phyloP scores from a whole-genome alignment of 305 asterid genomes.

The Fraxinus angustifolia region DNA sequence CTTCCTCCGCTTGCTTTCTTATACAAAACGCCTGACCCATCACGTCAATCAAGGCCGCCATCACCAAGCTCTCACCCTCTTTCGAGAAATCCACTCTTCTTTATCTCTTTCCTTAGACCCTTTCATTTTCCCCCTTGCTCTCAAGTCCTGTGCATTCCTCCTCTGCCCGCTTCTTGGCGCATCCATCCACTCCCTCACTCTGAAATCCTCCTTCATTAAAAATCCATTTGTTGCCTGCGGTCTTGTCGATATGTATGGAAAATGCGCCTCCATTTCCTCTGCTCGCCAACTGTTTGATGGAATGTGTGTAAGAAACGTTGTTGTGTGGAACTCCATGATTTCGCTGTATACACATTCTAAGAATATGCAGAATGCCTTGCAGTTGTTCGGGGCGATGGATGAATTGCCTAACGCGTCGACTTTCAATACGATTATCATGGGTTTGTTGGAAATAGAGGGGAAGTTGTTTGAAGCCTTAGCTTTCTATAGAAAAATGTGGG shows the following conservation, averaged over 20 bases:
- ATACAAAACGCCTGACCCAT: slow-evolving; percentile 39
- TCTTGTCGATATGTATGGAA: slow-evolving; percentile 40
- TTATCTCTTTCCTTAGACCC: slow-evolving; percentile 39
- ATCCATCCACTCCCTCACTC: slow-evolving; percentile 30
- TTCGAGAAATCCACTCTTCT: slow-evolving; percentile 35
- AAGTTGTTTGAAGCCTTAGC: slow-evolving; percentile 28
- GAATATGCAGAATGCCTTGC: slow-evolving; percentile 32
- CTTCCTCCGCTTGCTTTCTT: slow-evolving; percentile 35
- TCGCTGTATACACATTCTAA: slow-evolving; percentile 32
- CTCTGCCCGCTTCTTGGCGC: slow-evolving; percentile 29
- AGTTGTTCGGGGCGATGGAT: slow-evolving; percentile 36
- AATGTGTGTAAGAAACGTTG: slow-evolving; percentile 33
- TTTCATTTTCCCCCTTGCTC: slow-evolving; percentile 43
- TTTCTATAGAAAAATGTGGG: slow-evolving; percentile 33
- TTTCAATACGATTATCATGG: slow-evolving; percentile 38
- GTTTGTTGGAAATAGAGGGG: slow-evolving; percentile 29
- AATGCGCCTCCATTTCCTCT: slow-evolving; percentile 26
- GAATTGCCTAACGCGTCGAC: slow-evolving; percentile 34
- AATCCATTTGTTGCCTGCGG: slow-evolving; percentile 45
- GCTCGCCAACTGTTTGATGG: slow-evolving; percentile 47
- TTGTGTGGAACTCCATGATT: slow-evolving; percentile 48
- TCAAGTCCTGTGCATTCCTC: slow-evolving; percentile 40
- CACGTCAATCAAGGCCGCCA: slow-evolving; percentile 44
- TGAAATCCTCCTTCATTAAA: slow-evolving; percentile 22
- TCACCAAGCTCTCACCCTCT: slow-evolving; percentile 35